phyloP scores from a whole-genome alignment of 768 basidiomycete genomes.

The Mycena polygramma region DNA sequence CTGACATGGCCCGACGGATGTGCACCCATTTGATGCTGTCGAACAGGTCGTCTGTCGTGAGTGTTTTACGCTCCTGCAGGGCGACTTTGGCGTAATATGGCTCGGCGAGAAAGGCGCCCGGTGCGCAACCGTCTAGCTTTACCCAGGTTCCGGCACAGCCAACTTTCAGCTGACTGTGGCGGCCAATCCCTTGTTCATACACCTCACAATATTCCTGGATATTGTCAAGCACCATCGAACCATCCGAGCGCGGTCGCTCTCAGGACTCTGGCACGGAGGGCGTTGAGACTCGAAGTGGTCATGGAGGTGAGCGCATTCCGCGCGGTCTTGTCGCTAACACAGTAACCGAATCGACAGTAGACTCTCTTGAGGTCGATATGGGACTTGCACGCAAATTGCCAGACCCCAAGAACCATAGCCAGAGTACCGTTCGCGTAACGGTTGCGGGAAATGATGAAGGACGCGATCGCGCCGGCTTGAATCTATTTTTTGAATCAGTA shows the following conservation, averaged over 20 bases:
- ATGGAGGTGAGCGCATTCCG: slow-evolving; percentile 36
- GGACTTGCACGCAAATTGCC: slow-evolving; percentile 40
- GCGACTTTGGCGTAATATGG: background rate
- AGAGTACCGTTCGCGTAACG: slow-evolving; percentile 11
- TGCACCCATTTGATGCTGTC: slow-evolving; percentile 5
- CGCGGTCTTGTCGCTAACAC: slow-evolving; percentile 37
- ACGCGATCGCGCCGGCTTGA: background rate
- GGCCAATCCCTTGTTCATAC: slow-evolving; percentile 16
- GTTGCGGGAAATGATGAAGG: slow-evolving; percentile 13
- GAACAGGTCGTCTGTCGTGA: background rate
- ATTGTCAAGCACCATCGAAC: slow-evolving; percentile 31
- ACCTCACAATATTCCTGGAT: slow-evolving; percentile 34
- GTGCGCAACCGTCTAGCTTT: background rate
- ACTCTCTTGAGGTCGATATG: slow-evolving; percentile 43
- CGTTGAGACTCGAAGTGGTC: slow-evolving; percentile 24
- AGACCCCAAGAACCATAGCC: slow-evolving; percentile 34
- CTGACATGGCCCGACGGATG: background rate
- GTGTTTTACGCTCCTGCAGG: background rate
- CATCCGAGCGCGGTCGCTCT: background rate
- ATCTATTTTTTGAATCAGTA: background rate
- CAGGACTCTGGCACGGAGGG: slow-evolving; percentile 16
- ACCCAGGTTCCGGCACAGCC: background rate
- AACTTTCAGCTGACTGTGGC: background rate
- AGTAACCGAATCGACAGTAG: slow-evolving; percentile 37
- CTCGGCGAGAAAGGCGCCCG: background rate